Base-by-base conservation (phyloP, 148 eudicot genomes). In the Suaeda aralocaspica region DNA sequence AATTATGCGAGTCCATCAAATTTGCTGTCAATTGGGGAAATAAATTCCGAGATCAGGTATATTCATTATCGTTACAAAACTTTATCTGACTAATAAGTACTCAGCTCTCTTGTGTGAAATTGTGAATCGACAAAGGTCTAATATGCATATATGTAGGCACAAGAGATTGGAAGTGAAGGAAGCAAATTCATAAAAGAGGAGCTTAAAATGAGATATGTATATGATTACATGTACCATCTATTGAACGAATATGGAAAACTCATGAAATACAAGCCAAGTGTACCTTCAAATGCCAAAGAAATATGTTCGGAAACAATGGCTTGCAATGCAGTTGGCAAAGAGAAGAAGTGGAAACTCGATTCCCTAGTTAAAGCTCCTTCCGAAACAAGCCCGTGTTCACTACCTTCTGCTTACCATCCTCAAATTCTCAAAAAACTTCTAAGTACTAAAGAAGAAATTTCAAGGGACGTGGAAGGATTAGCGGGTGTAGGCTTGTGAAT, bases 1-100 rank as follows among this genome's bases (percentile, higher is more conserved):
- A 70, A 52, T 59, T 50, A 75, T 86, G 87, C 57, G 46, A 53
- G 15, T 83, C 86, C 14, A 76, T 85, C 73, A 82, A 79, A 62
- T 78, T 76, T 69, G 84, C 86, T 0, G 89, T 85, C 50, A 74
- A 77, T 0, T 83, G 85, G 87, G 89, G 89, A 39, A 86, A 86
- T 57, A 70, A 67, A 11, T 25, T 81, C 39, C 73, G 75, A 0
- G 7, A 52, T 6, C 29, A 81, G 89, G 89, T 86, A 65, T 18
- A n/a, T 13, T n/a, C n/a, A n/a, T n/a, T n/a, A n/a, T n/a, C n/a
- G n/a, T n/a, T n/a, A n/a, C n/a, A n/a, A n/a, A n/a, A n/a, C n/a
- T n/a, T n/a, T n/a, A n/a, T n/a, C n/a, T n/a, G n/a, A n/a, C n/a
- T n/a, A n/a, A n/a, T n/a, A n/a, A n/a, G n/a, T n/a, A n/a, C n/a